Evolutionary conservation across 192 early-diverging fungal species (phyloP), one percentile per base, ranked within the genome.

Genomic region (Coemansia sp.): DNA sequence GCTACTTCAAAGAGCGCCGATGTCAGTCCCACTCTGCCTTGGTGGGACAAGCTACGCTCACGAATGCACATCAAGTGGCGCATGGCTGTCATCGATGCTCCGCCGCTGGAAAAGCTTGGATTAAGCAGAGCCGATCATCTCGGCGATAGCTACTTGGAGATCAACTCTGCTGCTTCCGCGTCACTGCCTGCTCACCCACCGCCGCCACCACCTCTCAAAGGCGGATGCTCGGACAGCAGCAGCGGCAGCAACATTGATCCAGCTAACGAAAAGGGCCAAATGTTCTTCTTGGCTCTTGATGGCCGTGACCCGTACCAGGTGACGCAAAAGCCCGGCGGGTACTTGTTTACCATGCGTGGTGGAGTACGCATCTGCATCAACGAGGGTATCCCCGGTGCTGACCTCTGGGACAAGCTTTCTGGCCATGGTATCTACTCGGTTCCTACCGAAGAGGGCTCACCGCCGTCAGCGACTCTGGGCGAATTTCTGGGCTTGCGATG

Each of bases 11-110:
- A 84, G 61, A 85, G 77, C 38, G 77, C 80, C 43, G 86, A 87
- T 20, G 71, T 77, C 47, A 85, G 82, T 11, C 86, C 86, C 0
- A 68, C 74, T 8, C 60, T 87, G 24, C 79, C 79, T 8, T 87
- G 86, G 86, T 87, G 86, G 86, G 86, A 87, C 67, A 87, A 87
- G 71, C 63, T 85, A 70, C 76, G 86, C 46, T 79, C 78, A 43
- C 70, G 79, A 5, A 71, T 76, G 54, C 82, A 84, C 43, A 40
- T 84, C 42, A 78, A 73, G 47, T 69, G 67, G 22, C 77, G 82
- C 27, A 79, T 79, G 74, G 77, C 82, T 3, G 82, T 84, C n/a
- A 73, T 84, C 34, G 67, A 84, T 16, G 77, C 77, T 1, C 65
- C 67, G 16, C 63, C 42, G 0, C 31, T 29, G 47, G 36, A 46